These are phyloP conservation scores for Dalechampia spathulata DNA, from an alignment of 441 rosid genomes.

Conservation along the genomic window DNA sequence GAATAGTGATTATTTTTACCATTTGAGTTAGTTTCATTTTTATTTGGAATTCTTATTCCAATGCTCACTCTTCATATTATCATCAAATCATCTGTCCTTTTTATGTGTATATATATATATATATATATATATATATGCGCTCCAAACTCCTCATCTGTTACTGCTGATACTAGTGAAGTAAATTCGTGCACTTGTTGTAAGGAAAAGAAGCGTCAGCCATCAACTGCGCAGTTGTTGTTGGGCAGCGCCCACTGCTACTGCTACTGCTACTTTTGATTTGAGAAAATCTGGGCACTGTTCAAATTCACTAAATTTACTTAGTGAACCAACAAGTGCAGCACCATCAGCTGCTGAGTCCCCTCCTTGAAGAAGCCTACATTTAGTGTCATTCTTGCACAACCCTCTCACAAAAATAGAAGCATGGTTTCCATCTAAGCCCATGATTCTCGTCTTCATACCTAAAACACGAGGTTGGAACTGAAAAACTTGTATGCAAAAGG, in stretches of 20 bases:
- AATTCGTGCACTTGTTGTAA: slow-evolving; percentile 52
- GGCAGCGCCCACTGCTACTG: too few relatives aligned
- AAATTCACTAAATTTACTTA: slow-evolving; percentile 50
- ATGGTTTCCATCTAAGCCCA: slow-evolving; percentile 81
- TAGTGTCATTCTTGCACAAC: slow-evolving; percentile 74
- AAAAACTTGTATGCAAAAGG: slow-evolving; percentile 50
- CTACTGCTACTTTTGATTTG: too few relatives aligned
- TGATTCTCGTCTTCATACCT: slow-evolving; percentile 52
- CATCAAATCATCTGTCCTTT: too few relatives aligned
- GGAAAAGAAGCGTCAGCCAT: slow-evolving; percentile 39
- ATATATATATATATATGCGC: too few relatives aligned
- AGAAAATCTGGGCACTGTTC: slow-evolving; percentile 59
- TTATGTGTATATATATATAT: too few relatives aligned
- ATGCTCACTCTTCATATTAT: too few relatives aligned
- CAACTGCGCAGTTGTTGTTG: slow-evolving; percentile 53
- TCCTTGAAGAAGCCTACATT: slow-evolving; percentile 71
- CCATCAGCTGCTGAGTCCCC: slow-evolving; percentile 34
- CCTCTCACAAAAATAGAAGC: slow-evolving; percentile 83
- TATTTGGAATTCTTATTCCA: too few relatives aligned
- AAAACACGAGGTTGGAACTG: slow-evolving; percentile 44
- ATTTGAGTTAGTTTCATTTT: too few relatives aligned
- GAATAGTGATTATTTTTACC: too few relatives aligned
- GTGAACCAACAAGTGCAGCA: slow-evolving; percentile 50
- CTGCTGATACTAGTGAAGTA: slow-evolving; percentile 46
- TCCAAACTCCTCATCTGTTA: too few relatives aligned